Evolutionary conservation across 2,329 filamentous ascomycete genomes (phyloP).

Genomic region (Fusarium lyarnte): DNA sequence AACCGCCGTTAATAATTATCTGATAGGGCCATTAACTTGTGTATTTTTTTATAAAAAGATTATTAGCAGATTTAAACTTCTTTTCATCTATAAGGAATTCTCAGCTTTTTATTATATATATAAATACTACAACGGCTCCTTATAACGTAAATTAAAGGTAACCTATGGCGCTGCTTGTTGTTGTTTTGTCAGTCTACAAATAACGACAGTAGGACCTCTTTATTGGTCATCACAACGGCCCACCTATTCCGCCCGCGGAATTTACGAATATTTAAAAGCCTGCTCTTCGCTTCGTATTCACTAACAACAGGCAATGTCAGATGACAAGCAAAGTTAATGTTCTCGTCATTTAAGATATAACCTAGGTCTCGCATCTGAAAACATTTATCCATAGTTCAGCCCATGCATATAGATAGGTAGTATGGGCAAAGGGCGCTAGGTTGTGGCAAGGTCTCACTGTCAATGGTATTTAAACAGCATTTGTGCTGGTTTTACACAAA

Average conservation of each 20-base stretch:
- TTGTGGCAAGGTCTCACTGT: no score
- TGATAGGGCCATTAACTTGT: accelerated
- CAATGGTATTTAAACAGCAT: no score
- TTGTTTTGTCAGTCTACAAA: accelerated
- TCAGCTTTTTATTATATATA: accelerated
- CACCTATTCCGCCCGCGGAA: neutral
- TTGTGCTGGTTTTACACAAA: no score
- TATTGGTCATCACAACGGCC: accelerated
- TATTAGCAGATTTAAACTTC: accelerated
- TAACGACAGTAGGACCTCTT: neutral
- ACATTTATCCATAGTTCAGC: neutral
- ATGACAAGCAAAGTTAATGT: accelerated
- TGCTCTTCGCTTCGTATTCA: accelerated
- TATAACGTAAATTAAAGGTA: no score
- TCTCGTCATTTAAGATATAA: neutral
- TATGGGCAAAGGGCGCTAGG: no score
- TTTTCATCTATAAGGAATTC: no score
- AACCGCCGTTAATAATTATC: neutral
- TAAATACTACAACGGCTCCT: no score
- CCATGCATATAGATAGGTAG: no score
- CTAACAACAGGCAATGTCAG: accelerated
- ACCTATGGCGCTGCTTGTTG: accelerated
- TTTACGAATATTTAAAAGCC: neutral
- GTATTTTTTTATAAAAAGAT: accelerated
- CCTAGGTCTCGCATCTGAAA: accelerated